Base-by-base conservation (phyloP, 2,329 filamentous ascomycete genomes). In the Pyrenophora tritici-repentis region DNA sequence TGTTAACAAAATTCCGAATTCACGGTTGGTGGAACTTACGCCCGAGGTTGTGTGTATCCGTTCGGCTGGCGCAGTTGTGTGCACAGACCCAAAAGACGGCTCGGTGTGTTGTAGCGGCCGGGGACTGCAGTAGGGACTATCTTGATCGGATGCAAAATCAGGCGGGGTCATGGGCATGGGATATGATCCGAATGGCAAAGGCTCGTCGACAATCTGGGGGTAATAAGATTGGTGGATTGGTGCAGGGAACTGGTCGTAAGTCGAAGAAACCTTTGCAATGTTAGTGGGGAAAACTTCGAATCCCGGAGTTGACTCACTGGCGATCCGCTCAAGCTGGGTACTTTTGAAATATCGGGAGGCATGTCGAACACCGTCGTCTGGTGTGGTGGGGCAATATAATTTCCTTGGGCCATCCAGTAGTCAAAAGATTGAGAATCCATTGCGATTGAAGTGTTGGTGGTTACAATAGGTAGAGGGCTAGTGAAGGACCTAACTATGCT, bases 141-240 rank as follows among this genome's bases (percentile, higher is more conserved):
- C 73, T 50, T 74, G 71, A 43, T 73, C 72, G 31, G 73, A 74
- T 33, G 69, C 69, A 37, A 75, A 73, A 35, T 75, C 72, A 5
- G 69, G 70, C 9, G 73, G 72, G 4, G 72, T 74, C 65, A 75
- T 67, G 20, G 72, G 68, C 35, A 73, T 58, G n/a, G 66, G 65
- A 50, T 73, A 74, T 37, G 61, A 59, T 35, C 61, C 60, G 43
- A 70, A 72, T 12, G 61, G 66, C 59, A 71, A 63, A 39, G 58
- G 40, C 35, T 73, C 69, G 48, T 68, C 68, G 50, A 62, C 55
- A 31, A 72, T 65, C 20, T 68, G 69, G 36, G 67, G 65, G 38
- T 69, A 73, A 55, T 70, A 73, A 29, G 59, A 55, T 42, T 69
- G 66, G 29, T 65, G 67, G 42, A 72, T 44, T 16, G 63, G 63